Evolutionary conservation across 495 filamentous ascomycete species (phyloP), one percentile per base, ranked within the genome.

Genomic region (Hypoxylon cercidicola): DNA sequence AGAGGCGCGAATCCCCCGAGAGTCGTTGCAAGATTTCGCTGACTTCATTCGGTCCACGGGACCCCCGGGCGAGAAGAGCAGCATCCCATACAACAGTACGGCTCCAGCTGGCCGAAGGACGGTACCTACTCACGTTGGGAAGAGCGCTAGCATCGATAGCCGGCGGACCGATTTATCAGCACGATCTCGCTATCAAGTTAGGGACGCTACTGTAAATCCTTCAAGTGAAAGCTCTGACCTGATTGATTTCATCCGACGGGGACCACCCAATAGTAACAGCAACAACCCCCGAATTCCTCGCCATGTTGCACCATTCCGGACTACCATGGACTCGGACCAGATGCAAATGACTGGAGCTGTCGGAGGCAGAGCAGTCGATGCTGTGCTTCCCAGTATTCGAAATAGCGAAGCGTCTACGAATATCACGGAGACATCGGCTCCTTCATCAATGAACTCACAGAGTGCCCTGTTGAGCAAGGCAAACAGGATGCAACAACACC

Each of bases 171-270:
- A 66, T 68, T 68, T 61, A 45, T 70, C 66, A 16, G 73, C 65
- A 41, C 72, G 81, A 20, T 78, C 77, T 35, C 82, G 81, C 41
- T 77, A 92, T 45, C 86, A 93, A 76, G 88, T 93, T 60, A 89
- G 93, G 15, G 85, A 88, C 62, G 84, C 92, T n/a, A 78, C 83
- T 25, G 81, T 84, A 18, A 78, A 85, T 20, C 78, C 79, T 23
- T 83, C 81, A 40, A 87, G 87, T 45, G 84, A 87, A 66, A 96
- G 87, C 45, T 88, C 89, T 2, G 95, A 97, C 60, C 77, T 99
- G 37, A 96, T 97, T 50, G 92, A 98, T 69, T 98, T 98, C 77
- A 93, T 99, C 52, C 88, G 93, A 47, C 87, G 90, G 74, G 91
- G 94, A 1, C 89, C 94, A 7, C 86, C 88, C 0, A 79, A 75